Evolutionary conservation across 73 alveolate genomes (phyloP).

Genomic region (Paramecium pentaurelia): DNA sequence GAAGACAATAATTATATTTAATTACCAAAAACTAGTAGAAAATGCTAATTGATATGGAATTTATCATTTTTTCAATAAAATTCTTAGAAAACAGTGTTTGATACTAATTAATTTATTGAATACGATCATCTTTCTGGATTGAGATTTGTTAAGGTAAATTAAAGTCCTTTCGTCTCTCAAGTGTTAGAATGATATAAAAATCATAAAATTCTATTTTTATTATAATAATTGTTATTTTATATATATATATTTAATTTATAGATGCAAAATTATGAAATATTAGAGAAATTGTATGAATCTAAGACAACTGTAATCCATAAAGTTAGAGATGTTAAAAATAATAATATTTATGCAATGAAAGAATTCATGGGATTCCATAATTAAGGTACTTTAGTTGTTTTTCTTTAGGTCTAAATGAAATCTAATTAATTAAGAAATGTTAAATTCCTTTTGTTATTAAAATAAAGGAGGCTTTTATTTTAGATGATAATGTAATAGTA

Average conservation of each 20-base stretch:
- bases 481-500: background rate
- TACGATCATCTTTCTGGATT: background rate
- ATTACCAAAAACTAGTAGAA: background rate
- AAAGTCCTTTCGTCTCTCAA: background rate
- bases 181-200: background rate
- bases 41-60: background rate
- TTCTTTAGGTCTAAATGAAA: background rate
- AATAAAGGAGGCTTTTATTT: background rate
- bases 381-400: background rate
- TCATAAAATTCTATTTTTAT: background rate
- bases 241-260: background rate
- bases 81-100: background rate
- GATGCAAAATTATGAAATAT: background rate
- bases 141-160: background rate
- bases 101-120: background rate
- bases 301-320: background rate
- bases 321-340: background rate
- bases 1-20: background rate
- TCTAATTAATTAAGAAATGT: background rate
- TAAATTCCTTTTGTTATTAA: background rate
- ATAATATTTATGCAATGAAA: conserved; percentile 33
- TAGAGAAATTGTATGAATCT: background rate
- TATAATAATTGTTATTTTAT: background rate
- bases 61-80: background rate
- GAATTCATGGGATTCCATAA: background rate